Evolutionary conservation across 2,329 filamentous ascomycete species (phyloP), one percentile per base, ranked within the genome.

Genomic region (Fusarium anthophilum): DNA sequence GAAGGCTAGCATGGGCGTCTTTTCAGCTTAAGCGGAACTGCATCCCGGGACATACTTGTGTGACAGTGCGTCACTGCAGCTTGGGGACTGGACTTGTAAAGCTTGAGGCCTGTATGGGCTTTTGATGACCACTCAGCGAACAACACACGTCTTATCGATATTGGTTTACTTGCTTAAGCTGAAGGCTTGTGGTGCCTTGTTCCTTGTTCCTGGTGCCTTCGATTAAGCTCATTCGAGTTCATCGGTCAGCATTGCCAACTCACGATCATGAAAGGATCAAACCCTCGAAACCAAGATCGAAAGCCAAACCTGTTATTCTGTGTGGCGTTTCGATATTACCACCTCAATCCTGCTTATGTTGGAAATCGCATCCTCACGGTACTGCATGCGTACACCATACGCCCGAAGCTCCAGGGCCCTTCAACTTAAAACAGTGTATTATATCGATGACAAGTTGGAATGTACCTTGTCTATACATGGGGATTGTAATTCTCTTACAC

Each of bases 111-210:
- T 67, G 58, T 44, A 44, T 57, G 37, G 51, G 39, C 60, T 60
- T 55, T 54, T 17, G 44, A 54, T 48, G 54, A 41, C 76, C 75
- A 78, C 30, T 78, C 44, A 76, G 66, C 56, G 62, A 56, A 65
- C 69, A 78, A 78, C 76, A 78, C 75, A 78, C 76, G 76, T 63
- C 76, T 69, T 56, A 26, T 55, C 48, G 63, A 61, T 61, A 63
- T 44, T 75, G 71, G 69, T n/a, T 48, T 56, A 53, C 58, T 47
- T 73, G 64, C 47, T 61, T 63, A 63, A 66, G 60, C 69, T 72
- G 67, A 67, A 65, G 59, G 44, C 68, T 57, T 62, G 59, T 59
- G 47, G 44, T 35, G 45, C 39, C 41, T 45, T 64, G 60, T 74
- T 66, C 69, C 68, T 69, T 75, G 69, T 69, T 73, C 69, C 69